A percentile compares a stretch with the other conserved stretches of the same genome.
Evolutionary conservation across 2,329 filamentous ascomycete genomes (phyloP).

Genomic region (Aaosphaeria pasadenensis): DNA sequence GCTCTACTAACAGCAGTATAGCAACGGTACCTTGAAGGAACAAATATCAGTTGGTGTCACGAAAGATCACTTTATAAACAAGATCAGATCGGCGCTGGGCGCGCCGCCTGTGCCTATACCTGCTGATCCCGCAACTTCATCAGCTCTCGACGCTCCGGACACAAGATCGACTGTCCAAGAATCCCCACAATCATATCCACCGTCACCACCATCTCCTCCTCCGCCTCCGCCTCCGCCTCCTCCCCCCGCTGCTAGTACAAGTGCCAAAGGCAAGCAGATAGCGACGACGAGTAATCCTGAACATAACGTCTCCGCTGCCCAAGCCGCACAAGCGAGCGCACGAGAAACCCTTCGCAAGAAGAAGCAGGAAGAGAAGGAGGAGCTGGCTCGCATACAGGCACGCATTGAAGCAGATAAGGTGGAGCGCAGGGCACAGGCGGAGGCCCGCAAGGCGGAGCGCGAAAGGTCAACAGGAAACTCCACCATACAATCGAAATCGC

Average conservation of each 20-base stretch:
- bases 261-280: slow-evolving; percentile 41
- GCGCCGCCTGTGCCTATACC: slow-evolving; percentile 22
- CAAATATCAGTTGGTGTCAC: slow-evolving; percentile 65
- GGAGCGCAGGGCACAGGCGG: slow-evolving; percentile 53
- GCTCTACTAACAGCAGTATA: slow-evolving; percentile 18
- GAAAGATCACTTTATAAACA: slow-evolving; percentile 64
- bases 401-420: slow-evolving; percentile 75
- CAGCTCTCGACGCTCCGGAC: neutral
- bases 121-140: neutral
- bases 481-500: slow-evolving; percentile 14
- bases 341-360: slow-evolving; percentile 55
- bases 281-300: slow-evolving; percentile 38
- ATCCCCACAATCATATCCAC: neutral
- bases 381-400: slow-evolving; percentile 68
- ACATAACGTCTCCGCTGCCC: slow-evolving; percentile 34
- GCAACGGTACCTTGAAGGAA: slow-evolving; percentile 73
- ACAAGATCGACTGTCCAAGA: neutral
- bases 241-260: slow-evolving; percentile 5
- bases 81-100: slow-evolving; percentile 45
- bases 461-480: slow-evolving; percentile 10
- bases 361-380: slow-evolving; percentile 63
- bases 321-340: slow-evolving; percentile 32
- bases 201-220: slow-evolving; percentile 5
- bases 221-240: slow-evolving; percentile 6
- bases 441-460: slow-evolving; percentile 34